Percentiles rank a stretch among this genome's conserved stretches.
Evolutionary conservation across 1,284 basidiomycete species (phyloP).

Genomic region (Phellinidium pouzarii): DNA sequence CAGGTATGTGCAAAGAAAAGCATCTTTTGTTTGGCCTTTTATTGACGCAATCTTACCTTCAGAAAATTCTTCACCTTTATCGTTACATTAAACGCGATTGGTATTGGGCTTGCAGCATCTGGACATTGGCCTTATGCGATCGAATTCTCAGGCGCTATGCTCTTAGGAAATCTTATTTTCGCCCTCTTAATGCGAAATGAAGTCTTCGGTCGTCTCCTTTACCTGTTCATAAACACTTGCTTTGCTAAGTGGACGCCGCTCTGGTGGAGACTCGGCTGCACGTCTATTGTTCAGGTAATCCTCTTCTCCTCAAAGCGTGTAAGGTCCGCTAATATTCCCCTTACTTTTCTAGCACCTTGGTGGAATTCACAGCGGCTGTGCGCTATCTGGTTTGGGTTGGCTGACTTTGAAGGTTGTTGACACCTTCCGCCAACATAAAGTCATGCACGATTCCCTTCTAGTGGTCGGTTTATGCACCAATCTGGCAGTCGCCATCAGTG

Average conservation of each 20-base stretch:
- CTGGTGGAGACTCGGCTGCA: conserved; percentile 62
- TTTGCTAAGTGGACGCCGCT: conserved; percentile 72
- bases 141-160: conserved; percentile 54
- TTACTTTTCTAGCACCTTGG: conserved; percentile 52
- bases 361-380: conserved; percentile 71
- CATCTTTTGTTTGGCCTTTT: background rate
- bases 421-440: conserved; percentile 40
- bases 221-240: conserved; percentile 41
- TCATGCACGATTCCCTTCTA: conserved; percentile 48
- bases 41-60: conserved; percentile 4
- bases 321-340: background rate
- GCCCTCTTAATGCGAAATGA: conserved; percentile 52
- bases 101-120: conserved; percentile 52
- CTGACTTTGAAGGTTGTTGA: conserved; percentile 53
- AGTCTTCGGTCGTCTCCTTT: conserved; percentile 48
- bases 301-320: background rate
- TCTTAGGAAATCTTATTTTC: conserved; percentile 46
- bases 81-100: conserved; percentile 53
- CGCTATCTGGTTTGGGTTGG: conserved; percentile 60
- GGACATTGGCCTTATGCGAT: conserved; percentile 58
- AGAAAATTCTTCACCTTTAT: conserved; percentile 63
- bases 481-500: conserved; percentile 45
- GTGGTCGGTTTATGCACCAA: conserved; percentile 53
- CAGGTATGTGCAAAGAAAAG: conserved; percentile 33
- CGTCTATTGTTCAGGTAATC: conserved; percentile 56